Percentiles rank a stretch among this genome's conserved stretches.
Conservation (phyloP, 441 rosid genomes). For the Pelargonium australe region DNA sequence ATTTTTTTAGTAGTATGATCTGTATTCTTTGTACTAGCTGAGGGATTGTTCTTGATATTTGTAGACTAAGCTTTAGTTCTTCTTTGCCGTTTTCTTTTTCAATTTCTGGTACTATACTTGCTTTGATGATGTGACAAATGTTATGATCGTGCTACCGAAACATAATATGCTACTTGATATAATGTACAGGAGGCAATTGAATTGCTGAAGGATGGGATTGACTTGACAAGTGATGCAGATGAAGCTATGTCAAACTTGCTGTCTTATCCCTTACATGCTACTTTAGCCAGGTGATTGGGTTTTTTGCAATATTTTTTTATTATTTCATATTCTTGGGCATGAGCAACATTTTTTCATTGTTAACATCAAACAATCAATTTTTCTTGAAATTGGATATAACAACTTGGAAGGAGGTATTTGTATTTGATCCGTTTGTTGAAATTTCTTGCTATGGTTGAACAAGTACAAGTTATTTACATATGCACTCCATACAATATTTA, state of each 20-base stretch:
- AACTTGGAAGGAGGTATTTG: no score
- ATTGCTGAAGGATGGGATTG: constrained; percentile 94
- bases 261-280: constrained; percentile 71
- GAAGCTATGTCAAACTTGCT: constrained; percentile 63
- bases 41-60: neutral
- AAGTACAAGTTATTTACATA: no score
- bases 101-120: neutral
- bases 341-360: neutral
- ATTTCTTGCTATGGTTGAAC: no score
- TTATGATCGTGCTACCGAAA: neutral
- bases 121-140: neutral
- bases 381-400: neutral
- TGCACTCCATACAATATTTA: no score
- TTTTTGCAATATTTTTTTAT: neutral
- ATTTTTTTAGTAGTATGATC: neutral
- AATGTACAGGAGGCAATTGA: constrained; percentile 64
- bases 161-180: neutral
- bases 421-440: no score
- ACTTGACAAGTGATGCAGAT: constrained; percentile 79
- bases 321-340: neutral
- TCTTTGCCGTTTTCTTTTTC: neutral
- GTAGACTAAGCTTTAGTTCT: neutral
- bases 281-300: constrained; percentile 51
- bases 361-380: neutral
- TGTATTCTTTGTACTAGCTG: neutral